phyloP scores from a whole-genome alignment of 257 asterid genomes.

The Primulina eburnea region DNA sequence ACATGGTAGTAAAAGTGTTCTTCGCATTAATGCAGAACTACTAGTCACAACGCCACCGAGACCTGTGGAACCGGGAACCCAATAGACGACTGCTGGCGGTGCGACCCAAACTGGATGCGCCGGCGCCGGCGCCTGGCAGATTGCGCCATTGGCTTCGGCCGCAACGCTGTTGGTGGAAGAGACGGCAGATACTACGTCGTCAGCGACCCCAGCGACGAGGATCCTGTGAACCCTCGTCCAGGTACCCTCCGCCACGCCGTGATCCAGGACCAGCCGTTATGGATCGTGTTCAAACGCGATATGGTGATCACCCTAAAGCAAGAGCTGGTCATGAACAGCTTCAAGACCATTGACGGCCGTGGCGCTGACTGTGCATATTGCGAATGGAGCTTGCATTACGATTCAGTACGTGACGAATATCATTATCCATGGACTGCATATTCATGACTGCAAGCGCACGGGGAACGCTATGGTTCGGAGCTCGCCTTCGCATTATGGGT shows the following conservation, averaged over 20 bases:
- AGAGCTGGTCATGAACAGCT: slow-evolving; percentile 82
- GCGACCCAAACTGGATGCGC: slow-evolving; percentile 67
- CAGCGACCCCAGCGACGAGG: slow-evolving; percentile 58
- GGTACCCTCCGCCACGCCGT: slow-evolving; percentile 93
- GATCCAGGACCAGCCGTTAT: slow-evolving; percentile 69
- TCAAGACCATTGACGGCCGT: slow-evolving; percentile 87
- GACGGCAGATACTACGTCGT: slow-evolving; percentile 76
- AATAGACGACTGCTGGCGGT: slow-evolving; percentile 92
- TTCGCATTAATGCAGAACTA: slow-evolving; percentile 38
- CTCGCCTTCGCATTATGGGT: slow-evolving; percentile 69
- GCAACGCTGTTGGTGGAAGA: slow-evolving; percentile 78
- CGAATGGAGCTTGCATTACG: slow-evolving; percentile 68
- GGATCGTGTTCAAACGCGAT: slow-evolving; percentile 82
- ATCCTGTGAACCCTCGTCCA: slow-evolving; percentile 67
- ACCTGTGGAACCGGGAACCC: slow-evolving; percentile 78
- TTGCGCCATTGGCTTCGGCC: slow-evolving; percentile 87
- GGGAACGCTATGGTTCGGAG: slow-evolving; percentile 90
- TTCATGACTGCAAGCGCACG: slow-evolving; percentile 69
- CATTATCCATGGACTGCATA: slow-evolving; percentile 76
- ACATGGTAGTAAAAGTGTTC: neutral
- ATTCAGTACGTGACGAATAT: slow-evolving; percentile 68
- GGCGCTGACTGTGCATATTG: slow-evolving; percentile 79
- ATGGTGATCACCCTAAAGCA: slow-evolving; percentile 75
- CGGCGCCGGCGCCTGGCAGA: slow-evolving; percentile 77
- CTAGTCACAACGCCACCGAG: slow-evolving; percentile 60